Evolutionary conservation across 805 yeast genomes (phyloP), one percentile per base, ranked within the genome.

Genomic region (Sugiyamaella floridensis): DNA sequence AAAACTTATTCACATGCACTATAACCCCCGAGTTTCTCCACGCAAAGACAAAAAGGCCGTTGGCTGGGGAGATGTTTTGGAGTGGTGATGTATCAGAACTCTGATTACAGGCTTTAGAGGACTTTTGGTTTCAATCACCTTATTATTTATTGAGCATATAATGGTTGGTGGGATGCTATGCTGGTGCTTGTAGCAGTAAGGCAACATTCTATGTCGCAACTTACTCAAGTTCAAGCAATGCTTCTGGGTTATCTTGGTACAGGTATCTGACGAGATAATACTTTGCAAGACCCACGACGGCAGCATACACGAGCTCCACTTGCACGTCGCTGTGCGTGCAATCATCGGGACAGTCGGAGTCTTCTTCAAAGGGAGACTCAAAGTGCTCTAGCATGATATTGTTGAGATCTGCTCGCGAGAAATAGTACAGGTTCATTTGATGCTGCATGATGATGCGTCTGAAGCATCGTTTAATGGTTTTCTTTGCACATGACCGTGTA

Each of bases 61-160:
- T 11, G 50, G 19, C 14, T 48, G 50, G 50, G 40, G 45, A 20
- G 45, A 48, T 6, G 40, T 15, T 15, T 44, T 48, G n/a, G 50
- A 48, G 22, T 48, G 50, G 50, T 32, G 37, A 32, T 14, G 34
- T 8, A 11, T n/a, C n/a, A 22, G 26, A 22, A 22, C 26, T 22
- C 26, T 22, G n/a, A n/a, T 22, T 22, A 4, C 26, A 22, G 6
- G 6, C 26, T 4, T 22, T 6, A 22, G 26, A 6, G 26, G 26
- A 22, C 26, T 22, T 22, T 22, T 22, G 3, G 6, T 22, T 22
- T n/a, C n/a, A n/a, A n/a, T n/a, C 26, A 22, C 26, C 26, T 6
- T 22, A 22, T 6, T 22, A 22, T 22, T 22, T 22, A 22, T 22
- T 22, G 26, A 22, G 26, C 26, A 22, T 22, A 22, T 22, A 6